These are phyloP conservation scores for Dipteronia sinensis DNA, from an alignment of 345 rosid species.

Conservation along the genomic window DNA sequence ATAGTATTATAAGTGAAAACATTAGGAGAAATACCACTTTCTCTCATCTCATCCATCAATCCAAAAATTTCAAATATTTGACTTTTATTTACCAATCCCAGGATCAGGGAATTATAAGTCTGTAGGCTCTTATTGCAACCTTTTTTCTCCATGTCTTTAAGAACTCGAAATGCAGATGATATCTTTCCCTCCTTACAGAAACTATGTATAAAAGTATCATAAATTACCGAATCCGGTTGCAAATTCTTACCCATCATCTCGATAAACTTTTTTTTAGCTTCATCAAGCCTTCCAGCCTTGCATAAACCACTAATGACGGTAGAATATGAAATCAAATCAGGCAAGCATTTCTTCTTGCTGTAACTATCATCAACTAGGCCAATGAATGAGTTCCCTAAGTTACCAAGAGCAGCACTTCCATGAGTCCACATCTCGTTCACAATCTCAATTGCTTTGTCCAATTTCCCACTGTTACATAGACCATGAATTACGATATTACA, in stretches of 20 bases:
- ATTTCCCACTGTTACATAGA: slow-evolving; percentile 70
- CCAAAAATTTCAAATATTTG: slow-evolving; percentile 93
- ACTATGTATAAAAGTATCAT: slow-evolving; percentile 68
- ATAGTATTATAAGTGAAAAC: slow-evolving; percentile 75
- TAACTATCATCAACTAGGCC: slow-evolving; percentile 68
- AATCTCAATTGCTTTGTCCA: slow-evolving; percentile 90
- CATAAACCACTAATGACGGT: slow-evolving; percentile 74
- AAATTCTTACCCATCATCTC: slow-evolving; percentile 80
- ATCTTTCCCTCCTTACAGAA: slow-evolving; percentile 88
- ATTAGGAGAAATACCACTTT: slow-evolving; percentile 81
- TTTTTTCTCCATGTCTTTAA: slow-evolving; percentile 94
- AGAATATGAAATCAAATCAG: slow-evolving; percentile 78
- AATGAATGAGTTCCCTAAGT: slow-evolving; percentile 72
- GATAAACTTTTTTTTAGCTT: slow-evolving; percentile 72
- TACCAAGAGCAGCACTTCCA: slow-evolving; percentile 93
- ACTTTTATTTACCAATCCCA: slow-evolving; percentile 74
- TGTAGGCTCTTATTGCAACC: slow-evolving; percentile 78
- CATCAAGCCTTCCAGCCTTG: slow-evolving; percentile 76
- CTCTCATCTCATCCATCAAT: slow-evolving; percentile 92
- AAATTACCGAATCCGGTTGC: slow-evolving; percentile 74
- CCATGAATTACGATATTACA: slow-evolving; percentile 89
- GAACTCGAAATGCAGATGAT: slow-evolving; percentile 92
- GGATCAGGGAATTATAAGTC: slow-evolving; percentile 85
- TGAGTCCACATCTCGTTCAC: slow-evolving; percentile 75
- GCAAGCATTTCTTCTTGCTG: slow-evolving; percentile 64